These are phyloP conservation scores for Beauveria australis DNA, from an alignment of 2,329 filamentous ascomycete species.

Conservation along the genomic window DNA sequence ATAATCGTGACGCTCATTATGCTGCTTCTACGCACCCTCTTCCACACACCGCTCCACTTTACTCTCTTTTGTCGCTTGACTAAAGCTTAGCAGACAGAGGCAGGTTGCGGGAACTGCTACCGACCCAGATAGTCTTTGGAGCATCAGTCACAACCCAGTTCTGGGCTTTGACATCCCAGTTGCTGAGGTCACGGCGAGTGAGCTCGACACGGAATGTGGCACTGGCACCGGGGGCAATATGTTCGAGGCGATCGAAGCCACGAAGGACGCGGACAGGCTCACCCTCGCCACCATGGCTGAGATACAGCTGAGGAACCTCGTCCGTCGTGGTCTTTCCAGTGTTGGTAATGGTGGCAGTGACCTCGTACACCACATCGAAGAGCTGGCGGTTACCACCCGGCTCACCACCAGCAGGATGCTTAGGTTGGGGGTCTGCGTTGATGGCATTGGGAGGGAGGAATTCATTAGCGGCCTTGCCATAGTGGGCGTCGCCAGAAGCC, in stretches of 20 bases:
- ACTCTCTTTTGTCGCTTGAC: not conserved
- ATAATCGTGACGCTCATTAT: slow-evolving; percentile 8
- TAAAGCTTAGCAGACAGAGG: slow-evolving; percentile 31
- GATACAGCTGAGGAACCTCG: slow-evolving; percentile 69
- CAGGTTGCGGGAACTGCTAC: slow-evolving; percentile 47
- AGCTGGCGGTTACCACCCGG: slow-evolving; percentile 58
- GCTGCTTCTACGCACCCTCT: not conserved
- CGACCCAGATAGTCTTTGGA: slow-evolving; percentile 47
- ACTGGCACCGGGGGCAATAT: slow-evolving; percentile 60
- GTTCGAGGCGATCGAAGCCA: slow-evolving; percentile 67
- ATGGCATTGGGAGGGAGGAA: slow-evolving; percentile 53
- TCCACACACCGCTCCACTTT: not conserved
- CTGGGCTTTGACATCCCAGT: slow-evolving; percentile 74
- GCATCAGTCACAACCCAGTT: slow-evolving; percentile 64
- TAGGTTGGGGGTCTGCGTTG: slow-evolving; percentile 49
- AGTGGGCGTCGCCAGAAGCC: slow-evolving; percentile 50
- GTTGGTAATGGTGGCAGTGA: slow-evolving; percentile 63
- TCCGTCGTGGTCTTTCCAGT: slow-evolving; percentile 57
- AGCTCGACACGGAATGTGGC: slow-evolving; percentile 59
- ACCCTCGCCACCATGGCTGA: slow-evolving; percentile 69
- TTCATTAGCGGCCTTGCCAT: slow-evolving; percentile 47
- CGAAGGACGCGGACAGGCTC: slow-evolving; percentile 63
- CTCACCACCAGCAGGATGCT: slow-evolving; percentile 39
- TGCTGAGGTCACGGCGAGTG: slow-evolving; percentile 73
- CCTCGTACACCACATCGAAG: slow-evolving; percentile 61